Evolutionary conservation across 768 basidiomycete genomes (phyloP), one percentile per base, ranked within the genome.

Genomic region (Russula olivacea): DNA sequence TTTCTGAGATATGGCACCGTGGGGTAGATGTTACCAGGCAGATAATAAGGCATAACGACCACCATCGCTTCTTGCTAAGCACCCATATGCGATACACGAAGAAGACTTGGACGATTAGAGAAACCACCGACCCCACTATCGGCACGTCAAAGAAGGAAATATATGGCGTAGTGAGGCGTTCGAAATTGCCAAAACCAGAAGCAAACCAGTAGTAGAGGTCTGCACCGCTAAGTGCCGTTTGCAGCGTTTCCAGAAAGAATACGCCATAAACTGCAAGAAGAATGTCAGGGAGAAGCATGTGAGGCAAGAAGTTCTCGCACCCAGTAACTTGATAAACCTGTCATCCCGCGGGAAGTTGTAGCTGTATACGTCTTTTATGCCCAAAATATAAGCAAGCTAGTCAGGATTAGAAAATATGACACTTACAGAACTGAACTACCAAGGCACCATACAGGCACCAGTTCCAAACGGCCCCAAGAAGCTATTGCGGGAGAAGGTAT

Each of bases 81-180:
- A 64, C 47, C 63, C 58, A 69, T 23, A 75, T 74, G 8, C 73
- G 69, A 52, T 72, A 73, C 47, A 70, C 71, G 67, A 72, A 74
- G 54, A 75, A 75, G 6, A 73, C 41, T 58, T 74, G 72, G 11
- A 74, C 69, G 11, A 62, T 59, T n/a, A 74, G 63, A 4, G 69
- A 67, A n/a, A 72, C 66, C 7, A 71, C 19, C 1, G 67, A 58
- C 4, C 70, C 73, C 28, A 74, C 65, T 9, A 74, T 58, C 17
- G 72, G 72, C 3, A 66, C 66, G 56, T 72, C 72, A 28, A 72
- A 66, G 9, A 69, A 54, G 0, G 70, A 71, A 9, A 69, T 58
- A 36, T 69, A 55, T 1, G 70, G 59, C 7, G 61, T 32, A 12
- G 63, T 55, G 10, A 74, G 68, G 45, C 58, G 60, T 1, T 50